Base-by-base conservation (phyloP, 2,329 filamentous ascomycete genomes). In the Uncinocarpus reesii region DNA sequence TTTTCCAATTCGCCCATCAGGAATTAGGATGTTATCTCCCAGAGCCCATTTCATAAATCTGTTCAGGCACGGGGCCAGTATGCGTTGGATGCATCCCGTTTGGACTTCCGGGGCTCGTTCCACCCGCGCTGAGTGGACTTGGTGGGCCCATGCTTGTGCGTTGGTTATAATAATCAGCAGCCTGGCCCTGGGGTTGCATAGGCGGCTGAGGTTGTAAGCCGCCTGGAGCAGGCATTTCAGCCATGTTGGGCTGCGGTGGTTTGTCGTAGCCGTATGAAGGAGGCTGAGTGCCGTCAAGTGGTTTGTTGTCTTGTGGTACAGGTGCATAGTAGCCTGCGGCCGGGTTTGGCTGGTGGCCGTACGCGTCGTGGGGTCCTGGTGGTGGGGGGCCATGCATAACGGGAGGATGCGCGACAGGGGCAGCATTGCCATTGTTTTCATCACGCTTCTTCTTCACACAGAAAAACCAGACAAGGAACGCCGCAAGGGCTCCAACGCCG, bases 41-140 rank as follows among this genome's bases (percentile, higher is more conserved):
- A 4, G 47, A 26, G 6, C 48, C 51, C 45, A 55, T 51, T 26
- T 55, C 53, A 35, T 55, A 52, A 16, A 55, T 52, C 18, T 54
- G 50, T 8, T 55, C 52, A 10, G 52, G 50, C 5, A 54, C 49
- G 3, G 53, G 53, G 13, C 53, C 53, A 10, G 36, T 23, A 42
- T 52, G 49, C 11, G 52, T 55, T 20, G 53, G 42, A 29, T 41
- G 37, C 47, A 54, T 50, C 13, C 21, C 34, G 20, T 42, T 46
- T 8, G 47, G 38, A 44, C 47, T 52, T 1, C 35, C 42, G 4
- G 44, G 44, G 8, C n/a, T 18, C 15, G 42, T 28, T 38, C 34
- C 7, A 21, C 37, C 20, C 11, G 42, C 32, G 21, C 31, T 40
- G 13, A 47, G 29, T 23, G 42, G 47, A 26, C 47, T 50, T 21